Evolutionary conservation across 257 asterid species (phyloP), one percentile per base, ranked within the genome.

Genomic region (Eucommia ulmoides): DNA sequence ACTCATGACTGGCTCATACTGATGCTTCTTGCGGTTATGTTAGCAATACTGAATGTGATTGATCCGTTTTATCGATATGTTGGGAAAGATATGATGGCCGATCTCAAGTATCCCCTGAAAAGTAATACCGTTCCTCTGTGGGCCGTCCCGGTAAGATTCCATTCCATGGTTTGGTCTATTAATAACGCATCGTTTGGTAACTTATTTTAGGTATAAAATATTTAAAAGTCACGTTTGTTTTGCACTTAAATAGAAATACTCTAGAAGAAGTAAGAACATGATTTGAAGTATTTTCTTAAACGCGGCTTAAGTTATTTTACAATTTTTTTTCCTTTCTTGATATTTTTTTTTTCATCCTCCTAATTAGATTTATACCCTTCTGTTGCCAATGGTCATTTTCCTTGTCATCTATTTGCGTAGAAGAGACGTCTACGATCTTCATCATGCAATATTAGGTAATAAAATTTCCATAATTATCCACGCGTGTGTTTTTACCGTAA

Each of bases 71-170:
- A 80, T 41, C 91, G 94, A 22, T 88, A 77, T 67, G 91, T 84
- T 24, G 93, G 95, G 58, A 78, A 73, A 71, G 96, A 82, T 63
- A 84, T 88, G 97, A 82, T 88, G 89, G 56, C 71, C 46, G 94
- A 80, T 69, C 77, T 88, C 48, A 79, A 69, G 72, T 84, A 75
- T 67, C 97, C 96, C 14, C 42, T 64, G 56, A 77, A 75, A 60
- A 64, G 35, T 56, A 73, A 64, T 54, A 84, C 89, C 0, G 59
- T 88, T 55, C 97, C 97, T 17, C 12, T 70, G 22, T 77, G 86
- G 95, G 49, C 74, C 44, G 94, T 88, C 26, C 79, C 83, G 15
- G 97, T 88, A 67, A 65, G 92, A n/a, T n/a, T n/a, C n/a, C n/a
- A n/a, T n/a, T n/a, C n/a, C n/a, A n/a, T n/a, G n/a, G n/a, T n/a